phyloP scores from a whole-genome alignment of 2,329 filamentous ascomycete genomes.

The Monilinia aucupariae region DNA sequence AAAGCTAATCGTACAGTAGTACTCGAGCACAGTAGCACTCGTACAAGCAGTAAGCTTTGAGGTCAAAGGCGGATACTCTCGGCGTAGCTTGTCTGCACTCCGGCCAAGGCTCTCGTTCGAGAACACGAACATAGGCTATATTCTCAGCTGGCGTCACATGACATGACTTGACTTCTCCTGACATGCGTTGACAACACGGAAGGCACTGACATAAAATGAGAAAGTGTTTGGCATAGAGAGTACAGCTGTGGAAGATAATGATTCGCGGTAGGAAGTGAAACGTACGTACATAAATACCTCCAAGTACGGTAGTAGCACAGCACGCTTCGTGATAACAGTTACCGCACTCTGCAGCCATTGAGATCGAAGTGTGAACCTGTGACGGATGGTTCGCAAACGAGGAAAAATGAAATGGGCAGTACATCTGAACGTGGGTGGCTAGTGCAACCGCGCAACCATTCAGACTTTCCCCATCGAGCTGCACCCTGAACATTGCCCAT shows the following conservation, averaged over 20 bases:
- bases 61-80: neutral
- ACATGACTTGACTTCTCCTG: neutral
- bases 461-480: conserved; percentile 1
- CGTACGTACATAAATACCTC: neutral
- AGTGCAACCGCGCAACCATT: too few relatives aligned
- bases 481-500: neutral
- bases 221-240: too few relatives aligned
- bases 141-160: neutral
- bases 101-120: conserved; percentile 2
- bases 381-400: too few relatives aligned
- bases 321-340: too few relatives aligned
- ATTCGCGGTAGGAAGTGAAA: neutral
- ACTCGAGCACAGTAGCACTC: too few relatives aligned
- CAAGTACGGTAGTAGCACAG: neutral
- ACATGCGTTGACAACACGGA: neutral
- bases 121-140: neutral
- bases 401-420: neutral
- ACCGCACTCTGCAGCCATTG: neutral
- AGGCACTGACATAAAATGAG: neutral
- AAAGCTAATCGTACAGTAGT: neutral
- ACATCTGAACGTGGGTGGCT: neutral
- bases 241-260: neutral
- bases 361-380: too few relatives aligned
- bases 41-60: neutral
- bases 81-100: neutral